Base-by-base conservation (phyloP, 192 early-diverging fungal genomes). In the Backusella sp. region DNA sequence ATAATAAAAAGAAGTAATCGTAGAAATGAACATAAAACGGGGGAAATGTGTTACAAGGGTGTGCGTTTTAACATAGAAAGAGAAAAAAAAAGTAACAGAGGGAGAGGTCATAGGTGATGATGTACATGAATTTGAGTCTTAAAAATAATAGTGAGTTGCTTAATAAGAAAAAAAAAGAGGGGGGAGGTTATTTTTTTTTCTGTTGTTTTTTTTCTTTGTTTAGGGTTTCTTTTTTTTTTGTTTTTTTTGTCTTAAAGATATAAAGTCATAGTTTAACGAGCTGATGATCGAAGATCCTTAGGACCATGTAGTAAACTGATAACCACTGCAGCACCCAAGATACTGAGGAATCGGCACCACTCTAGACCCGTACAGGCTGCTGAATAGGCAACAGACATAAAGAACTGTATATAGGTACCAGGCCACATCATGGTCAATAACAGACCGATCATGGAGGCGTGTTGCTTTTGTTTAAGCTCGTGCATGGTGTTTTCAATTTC, bases 271-370 rank as follows among this genome's bases (percentile, higher is more conserved):
- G 19, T 56, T 46, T 56, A 56, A 56, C 49, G 44, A 56, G 19
- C 17, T 49, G 42, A 21, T 4, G 49, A 36, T 49, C 4, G 14
- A 30, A 67, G 26, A 68, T 78, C 77, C 39, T 78, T 49, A 14
- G 77, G 77, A 7, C 77, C 77, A 14, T 79, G 49, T 6, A 73
- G 21, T 21, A 79, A 8, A 70, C 77, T 79, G 21, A 79, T 46
- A 1, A 73, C 53, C 17, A 70, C 66, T 21, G 77, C 65, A 21
- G 73, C 72, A n/a, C 68, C 69, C 23, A 79, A 68, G 5, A 79
- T 67, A 59, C 77, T 79, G 4, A 79, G 73, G 68, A 79, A 79
- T 35, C 66, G 62, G 23, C 77, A 79, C 77, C 77, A 79, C 36
- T 74, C 23, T 35, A 73, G 70, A 21, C 62, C 49, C 5, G 77